Conservation (phyloP, 352 stramenopile genomes). For the Phytophthora boehmeriae region DNA sequence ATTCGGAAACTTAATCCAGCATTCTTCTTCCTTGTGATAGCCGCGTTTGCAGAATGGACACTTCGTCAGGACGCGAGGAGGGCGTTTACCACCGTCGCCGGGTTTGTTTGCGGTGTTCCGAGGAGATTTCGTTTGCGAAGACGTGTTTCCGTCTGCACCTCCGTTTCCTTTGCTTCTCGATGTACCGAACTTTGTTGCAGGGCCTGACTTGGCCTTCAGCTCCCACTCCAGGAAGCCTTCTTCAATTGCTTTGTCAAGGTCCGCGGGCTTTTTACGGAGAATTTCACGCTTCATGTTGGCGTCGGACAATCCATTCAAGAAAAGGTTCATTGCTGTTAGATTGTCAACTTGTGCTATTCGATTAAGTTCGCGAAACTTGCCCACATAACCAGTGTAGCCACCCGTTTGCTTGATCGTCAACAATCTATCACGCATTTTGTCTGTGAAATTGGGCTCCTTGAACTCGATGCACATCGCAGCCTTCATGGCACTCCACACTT, state of each 20-base stretch:
- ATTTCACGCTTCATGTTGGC: constrained; percentile 13
- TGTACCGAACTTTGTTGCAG: background rate
- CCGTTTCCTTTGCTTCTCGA: background rate
- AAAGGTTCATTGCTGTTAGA: constrained; percentile 18
- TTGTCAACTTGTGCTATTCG: constrained; percentile 9
- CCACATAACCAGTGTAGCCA: too few relatives aligned
- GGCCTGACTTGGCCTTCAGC: background rate
- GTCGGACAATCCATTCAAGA: constrained; percentile 21
- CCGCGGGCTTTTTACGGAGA: constrained; percentile 3
- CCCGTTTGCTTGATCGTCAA: constrained; percentile 16
- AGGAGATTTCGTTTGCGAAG: background rate
- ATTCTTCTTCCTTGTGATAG: too few relatives aligned
- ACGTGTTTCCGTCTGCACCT: background rate
- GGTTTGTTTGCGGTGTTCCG: background rate
- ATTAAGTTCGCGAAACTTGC: constrained; percentile 21
- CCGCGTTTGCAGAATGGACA: constrained; percentile 1
- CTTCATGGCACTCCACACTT: constrained; percentile 15
- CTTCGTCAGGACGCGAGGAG: background rate
- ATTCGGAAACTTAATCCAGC: too few relatives aligned
- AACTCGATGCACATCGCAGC: constrained; percentile 11
- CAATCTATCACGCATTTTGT: constrained; percentile 9
- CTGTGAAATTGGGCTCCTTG: constrained; percentile 17
- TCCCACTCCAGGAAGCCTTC: constrained; percentile 19
- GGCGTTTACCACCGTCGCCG: background rate
- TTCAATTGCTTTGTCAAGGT: constrained; percentile 8